Conservation (phyloP, 73 alveolate genomes). For the Symbiodinium pilosum region DNA sequence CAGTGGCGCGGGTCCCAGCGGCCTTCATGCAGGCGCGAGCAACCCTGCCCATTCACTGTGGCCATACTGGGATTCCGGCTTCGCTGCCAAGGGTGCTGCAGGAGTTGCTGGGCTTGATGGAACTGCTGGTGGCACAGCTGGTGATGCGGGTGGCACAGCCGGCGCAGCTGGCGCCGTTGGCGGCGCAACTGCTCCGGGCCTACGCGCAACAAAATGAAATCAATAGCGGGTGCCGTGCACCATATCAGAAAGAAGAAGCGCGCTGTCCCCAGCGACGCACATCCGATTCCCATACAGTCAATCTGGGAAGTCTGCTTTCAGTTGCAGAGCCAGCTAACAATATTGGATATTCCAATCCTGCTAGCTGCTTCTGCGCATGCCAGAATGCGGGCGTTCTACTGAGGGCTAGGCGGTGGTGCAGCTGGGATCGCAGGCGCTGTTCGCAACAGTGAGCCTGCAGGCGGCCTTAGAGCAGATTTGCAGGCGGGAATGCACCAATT, state of each 20-base stretch:
- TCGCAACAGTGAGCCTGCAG: neutral
- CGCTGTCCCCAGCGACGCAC: too few relatives aligned
- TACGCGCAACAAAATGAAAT: too few relatives aligned
- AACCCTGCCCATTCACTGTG: too few relatives aligned
- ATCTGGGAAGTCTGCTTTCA: too few relatives aligned
- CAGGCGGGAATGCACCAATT: too few relatives aligned
- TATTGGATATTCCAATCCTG: too few relatives aligned
- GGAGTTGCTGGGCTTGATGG: neutral
- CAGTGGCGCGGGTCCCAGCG: conserved; percentile 26
- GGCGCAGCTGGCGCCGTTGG: conserved; percentile 25
- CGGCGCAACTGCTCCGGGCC: conserved; percentile 27
- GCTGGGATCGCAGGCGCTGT: neutral
- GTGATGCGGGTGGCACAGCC: neutral
- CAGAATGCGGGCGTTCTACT: too few relatives aligned
- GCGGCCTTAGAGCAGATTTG: neutral
- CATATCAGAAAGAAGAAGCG: too few relatives aligned
- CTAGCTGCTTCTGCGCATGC: too few relatives aligned
- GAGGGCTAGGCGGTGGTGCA: neutral
- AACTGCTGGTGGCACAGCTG: neutral
- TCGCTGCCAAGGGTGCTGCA: neutral
- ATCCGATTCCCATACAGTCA: too few relatives aligned
- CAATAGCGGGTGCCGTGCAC: too few relatives aligned
- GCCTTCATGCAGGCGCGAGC: neutral
- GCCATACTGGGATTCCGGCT: neutral
- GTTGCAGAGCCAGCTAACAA: too few relatives aligned